Base-by-base conservation (phyloP, 2,329 filamentous ascomycete genomes). In the Ophiocordyceps camponoti-saundersi region DNA sequence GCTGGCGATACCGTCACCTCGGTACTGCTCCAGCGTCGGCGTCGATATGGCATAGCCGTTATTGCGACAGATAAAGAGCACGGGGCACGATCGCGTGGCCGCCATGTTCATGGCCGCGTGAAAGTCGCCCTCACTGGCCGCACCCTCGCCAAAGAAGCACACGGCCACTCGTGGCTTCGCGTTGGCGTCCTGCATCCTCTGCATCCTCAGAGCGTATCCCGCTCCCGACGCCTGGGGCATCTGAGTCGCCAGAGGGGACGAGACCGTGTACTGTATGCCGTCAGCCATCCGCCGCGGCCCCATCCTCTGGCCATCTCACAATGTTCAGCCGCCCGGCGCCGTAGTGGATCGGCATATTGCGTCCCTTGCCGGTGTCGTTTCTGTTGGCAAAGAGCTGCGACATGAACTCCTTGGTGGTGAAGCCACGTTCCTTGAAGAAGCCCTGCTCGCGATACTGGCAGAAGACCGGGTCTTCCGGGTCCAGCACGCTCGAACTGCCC, bases 291-390 rank as follows among this genome's bases (percentile, higher is more conserved):
- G 3, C 11, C 29, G 21, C 41, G 18, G 39, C 20, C 15, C 15
- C 6, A 22, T 3, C 3, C 40, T 16, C 15, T 16, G n/a, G 6
- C 41, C 1, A 20, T 68, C 77, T 61, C 61, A 89, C 84, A 57
- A 95, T 88, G 55, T 95, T 87, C 48, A 93, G 70, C 52, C 85
- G 80, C 48, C 73, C 77, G 61, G 83, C 88, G 44, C 89, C 89
- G 58, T 96, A 98, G 65, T 98, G 92, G 15, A 96, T 85, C 1
- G 92, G 92, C 92, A 98, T 98, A 57, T 95, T 96, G 51, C 90
- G 79, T 1, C 89, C 92, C 50, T 73, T 75, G 1, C 90, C 89
- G 1, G 72, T 64, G 56, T 98, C 92, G 52, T 86, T 77, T 47
- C 70, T 75, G 59, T 95, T 96, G 20, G 89, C 80, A 65, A 96